Evolutionary conservation across 768 basidiomycete genomes (phyloP).

Genomic region (Mycena latifolia): DNA sequence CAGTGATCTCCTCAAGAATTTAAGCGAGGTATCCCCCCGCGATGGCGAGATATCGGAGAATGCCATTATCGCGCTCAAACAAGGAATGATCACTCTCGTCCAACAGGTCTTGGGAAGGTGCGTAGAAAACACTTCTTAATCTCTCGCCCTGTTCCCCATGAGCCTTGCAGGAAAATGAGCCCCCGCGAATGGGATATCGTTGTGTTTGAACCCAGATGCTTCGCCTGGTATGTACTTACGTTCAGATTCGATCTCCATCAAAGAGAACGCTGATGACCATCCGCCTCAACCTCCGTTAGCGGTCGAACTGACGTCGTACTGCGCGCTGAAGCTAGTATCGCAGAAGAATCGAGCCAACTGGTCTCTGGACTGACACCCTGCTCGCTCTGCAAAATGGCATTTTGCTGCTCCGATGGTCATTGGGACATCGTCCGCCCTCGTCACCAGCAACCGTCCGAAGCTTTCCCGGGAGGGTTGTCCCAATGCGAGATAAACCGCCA

Average conservation of each 20-base stretch:
- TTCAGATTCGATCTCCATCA: not conserved
- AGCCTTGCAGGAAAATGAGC: conserved; percentile 1
- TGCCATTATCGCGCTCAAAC: too few species aligned
- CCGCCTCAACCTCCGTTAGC: too few species aligned
- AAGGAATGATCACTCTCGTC: too few species aligned
- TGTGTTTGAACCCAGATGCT: conserved; percentile 18
- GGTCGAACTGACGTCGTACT: too few species aligned
- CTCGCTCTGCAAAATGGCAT: conserved; percentile 19
- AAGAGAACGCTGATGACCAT: not conserved
- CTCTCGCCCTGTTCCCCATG: not conserved
- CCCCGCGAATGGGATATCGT: conserved; percentile 1
- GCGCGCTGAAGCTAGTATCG: conserved; percentile 18
- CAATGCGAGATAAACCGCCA: conserved; percentile 22
- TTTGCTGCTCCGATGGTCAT: conserved; percentile 22
- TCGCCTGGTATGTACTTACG: conserved; percentile 17
- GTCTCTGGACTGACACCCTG: conserved; percentile 5
- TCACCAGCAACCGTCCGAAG: conserved; percentile 11
- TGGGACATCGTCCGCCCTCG: conserved; percentile 12
- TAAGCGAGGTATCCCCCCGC: too few species aligned
- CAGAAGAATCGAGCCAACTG: too few species aligned
- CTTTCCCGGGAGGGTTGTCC: conserved; percentile 9
- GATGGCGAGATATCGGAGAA: too few species aligned
- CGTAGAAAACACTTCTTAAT: not conserved
- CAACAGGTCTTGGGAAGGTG: too few species aligned
- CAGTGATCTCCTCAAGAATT: too few species aligned